Percentiles rank a stretch among this genome's conserved stretches.
phyloP scores from a whole-genome alignment of 371 early-diverging fungal species.

The Vairimorpha ceranae region DNA sequence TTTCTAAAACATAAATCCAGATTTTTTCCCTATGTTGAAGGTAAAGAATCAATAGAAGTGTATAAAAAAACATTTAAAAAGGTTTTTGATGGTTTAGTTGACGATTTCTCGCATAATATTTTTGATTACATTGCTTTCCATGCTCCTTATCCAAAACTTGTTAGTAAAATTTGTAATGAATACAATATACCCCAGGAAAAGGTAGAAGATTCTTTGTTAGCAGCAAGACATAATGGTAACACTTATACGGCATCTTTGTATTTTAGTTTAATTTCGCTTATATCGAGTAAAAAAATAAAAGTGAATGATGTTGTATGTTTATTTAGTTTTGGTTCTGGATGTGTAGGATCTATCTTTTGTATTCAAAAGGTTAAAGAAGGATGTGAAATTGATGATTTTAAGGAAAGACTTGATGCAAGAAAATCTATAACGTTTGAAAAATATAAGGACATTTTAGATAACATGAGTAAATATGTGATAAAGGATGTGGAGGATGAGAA shows the following conservation, averaged over 20 bases:
- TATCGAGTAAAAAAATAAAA: slow-evolving; percentile 61
- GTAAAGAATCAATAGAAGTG: slow-evolving; percentile 77
- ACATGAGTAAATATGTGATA: background rate
- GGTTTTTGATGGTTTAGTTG: slow-evolving; percentile 73
- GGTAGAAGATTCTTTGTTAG: slow-evolving; percentile 72
- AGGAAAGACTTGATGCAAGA: slow-evolving; percentile 14
- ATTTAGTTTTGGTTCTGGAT: slow-evolving; percentile 91
- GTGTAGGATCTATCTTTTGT: slow-evolving; percentile 74
- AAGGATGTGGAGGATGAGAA: background rate
- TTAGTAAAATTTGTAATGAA: slow-evolving; percentile 71
- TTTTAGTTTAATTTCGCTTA: slow-evolving; percentile 73
- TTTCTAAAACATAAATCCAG: slow-evolving; percentile 90
- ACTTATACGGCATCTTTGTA: slow-evolving; percentile 87
- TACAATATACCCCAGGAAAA: slow-evolving; percentile 70
- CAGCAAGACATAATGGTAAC: slow-evolving; percentile 82
- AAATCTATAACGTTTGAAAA: background rate
- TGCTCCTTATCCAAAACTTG: slow-evolving; percentile 65
- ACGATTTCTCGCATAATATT: slow-evolving; percentile 65
- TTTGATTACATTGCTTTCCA: slow-evolving; percentile 40
- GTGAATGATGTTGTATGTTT: slow-evolving; percentile 73
- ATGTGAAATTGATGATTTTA: slow-evolving; percentile 15
- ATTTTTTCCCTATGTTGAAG: slow-evolving; percentile 88
- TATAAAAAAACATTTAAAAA: slow-evolving; percentile 79
- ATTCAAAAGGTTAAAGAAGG: slow-evolving; percentile 39
- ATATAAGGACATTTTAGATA: slow-evolving; percentile 8